Evolutionary conservation across 371 early-diverging fungal genomes (phyloP).

Genomic region (Mortierella sp.): DNA sequence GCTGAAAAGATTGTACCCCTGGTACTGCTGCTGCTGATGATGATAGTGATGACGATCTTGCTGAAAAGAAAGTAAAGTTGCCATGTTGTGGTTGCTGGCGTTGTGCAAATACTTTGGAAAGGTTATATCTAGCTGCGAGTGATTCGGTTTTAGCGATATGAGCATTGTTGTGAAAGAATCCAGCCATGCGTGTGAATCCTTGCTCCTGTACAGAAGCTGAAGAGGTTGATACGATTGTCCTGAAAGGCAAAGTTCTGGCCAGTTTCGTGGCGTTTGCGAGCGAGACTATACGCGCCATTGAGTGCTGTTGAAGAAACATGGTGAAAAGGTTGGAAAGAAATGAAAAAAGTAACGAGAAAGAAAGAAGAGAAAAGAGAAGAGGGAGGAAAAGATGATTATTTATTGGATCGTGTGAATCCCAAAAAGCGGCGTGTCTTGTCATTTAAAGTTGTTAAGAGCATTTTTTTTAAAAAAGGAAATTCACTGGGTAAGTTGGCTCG

Average conservation of each 20-base stretch:
- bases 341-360: neutral
- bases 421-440: neutral
- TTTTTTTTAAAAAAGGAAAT: too few relatives aligned
- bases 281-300: constrained; percentile 9
- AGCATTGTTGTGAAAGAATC: neutral
- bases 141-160: constrained; percentile 9
- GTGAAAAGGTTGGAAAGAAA: neutral
- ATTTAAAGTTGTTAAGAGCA: too few relatives aligned
- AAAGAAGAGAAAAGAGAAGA: neutral
- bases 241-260: constrained; percentile 6
- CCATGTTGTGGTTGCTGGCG: neutral
- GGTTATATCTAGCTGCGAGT: constrained; percentile 10
- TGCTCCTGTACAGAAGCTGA: neutral
- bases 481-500: too few relatives aligned
- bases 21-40: neutral
- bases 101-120: neutral
- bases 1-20: neutral
- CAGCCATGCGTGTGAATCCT: neutral
- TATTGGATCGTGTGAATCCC: neutral
- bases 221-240: neutral
- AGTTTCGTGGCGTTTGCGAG: constrained; percentile 19
- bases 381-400: neutral
- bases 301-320: constrained; percentile 14
- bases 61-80: constrained; percentile 1
- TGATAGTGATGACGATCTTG: neutral